phyloP scores from a whole-genome alignment of 768 basidiomycete genomes.

The Daedalea quercina region DNA sequence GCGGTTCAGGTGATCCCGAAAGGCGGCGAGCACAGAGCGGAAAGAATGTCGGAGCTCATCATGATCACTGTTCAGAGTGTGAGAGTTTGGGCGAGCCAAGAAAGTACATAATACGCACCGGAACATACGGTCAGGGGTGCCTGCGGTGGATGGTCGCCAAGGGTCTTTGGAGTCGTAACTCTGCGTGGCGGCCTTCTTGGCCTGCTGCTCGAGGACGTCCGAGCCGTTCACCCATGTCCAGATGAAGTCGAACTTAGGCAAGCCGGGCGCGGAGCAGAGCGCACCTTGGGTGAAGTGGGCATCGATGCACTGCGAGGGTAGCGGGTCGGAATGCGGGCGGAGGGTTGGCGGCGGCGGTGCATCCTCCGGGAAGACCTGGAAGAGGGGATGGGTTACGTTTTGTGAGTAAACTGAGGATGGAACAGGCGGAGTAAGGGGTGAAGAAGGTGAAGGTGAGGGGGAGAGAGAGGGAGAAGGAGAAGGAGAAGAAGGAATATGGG shows the following conservation, averaged over 20 bases:
- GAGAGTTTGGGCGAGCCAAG: too few species aligned
- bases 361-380: not conserved
- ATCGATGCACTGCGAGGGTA: slow-evolving; percentile 16
- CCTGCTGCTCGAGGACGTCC: slow-evolving; percentile 16
- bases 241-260: slow-evolving; percentile 20
- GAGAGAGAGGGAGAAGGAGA: too few species aligned
- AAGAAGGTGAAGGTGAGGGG: too few species aligned
- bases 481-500: too few species aligned
- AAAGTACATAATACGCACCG: slow-evolving; percentile 12
- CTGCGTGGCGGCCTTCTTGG: slow-evolving; percentile 9
- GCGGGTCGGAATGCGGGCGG: not conserved
- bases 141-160: slow-evolving; percentile 13
- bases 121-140: slow-evolving; percentile 16
- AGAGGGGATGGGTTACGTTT: not conserved
- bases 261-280: slow-evolving; percentile 11
- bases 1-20: slow-evolving; percentile 18
- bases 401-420: too few species aligned
- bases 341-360: not conserved
- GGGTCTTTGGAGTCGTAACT: slow-evolving; percentile 13
- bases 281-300: slow-evolving; percentile 15
- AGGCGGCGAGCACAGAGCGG: slow-evolving; percentile 27
- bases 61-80: slow-evolving; percentile 21
- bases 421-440: too few species aligned
- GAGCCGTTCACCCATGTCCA: slow-evolving; percentile 29
- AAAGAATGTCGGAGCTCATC: slow-evolving; percentile 32